Conservation (phyloP, 148 eudicot species). For the Persicaria maculosa region DNA sequence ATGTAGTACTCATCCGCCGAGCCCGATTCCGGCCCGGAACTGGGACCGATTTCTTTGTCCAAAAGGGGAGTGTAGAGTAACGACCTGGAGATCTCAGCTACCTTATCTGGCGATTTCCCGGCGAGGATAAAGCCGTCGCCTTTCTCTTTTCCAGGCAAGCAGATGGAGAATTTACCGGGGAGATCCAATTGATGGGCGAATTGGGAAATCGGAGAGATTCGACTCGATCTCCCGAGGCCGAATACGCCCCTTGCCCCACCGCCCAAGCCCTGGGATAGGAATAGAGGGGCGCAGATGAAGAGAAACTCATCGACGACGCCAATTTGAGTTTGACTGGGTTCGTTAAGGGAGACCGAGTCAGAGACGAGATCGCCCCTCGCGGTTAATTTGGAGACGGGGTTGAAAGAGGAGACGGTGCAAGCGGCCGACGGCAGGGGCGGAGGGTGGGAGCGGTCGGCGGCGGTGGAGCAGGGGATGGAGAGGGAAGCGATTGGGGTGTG, state of each 20-base stretch:
- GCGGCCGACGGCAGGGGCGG: background rate
- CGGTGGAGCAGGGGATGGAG: conserved; percentile 12
- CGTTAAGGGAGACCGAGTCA: background rate
- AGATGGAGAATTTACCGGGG: conserved; percentile 1
- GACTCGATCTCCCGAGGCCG: conserved; percentile 7
- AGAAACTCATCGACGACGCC: background rate
- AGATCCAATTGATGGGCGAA: background rate
- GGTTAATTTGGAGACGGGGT: conserved; percentile 2
- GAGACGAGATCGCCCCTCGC: conserved; percentile 1
- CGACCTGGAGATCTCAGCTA: background rate
- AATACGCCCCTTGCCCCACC: conserved; percentile 1
- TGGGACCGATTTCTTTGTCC: background rate
- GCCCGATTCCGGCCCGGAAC: background rate
- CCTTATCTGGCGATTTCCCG: background rate
- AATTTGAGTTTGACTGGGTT: background rate
- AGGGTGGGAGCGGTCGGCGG: background rate
- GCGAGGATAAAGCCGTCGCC: conserved; percentile 2
- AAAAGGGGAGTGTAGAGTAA: background rate
- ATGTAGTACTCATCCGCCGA: conserved; percentile 3
- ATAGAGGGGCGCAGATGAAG: background rate
- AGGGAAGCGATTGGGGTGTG: background rate
- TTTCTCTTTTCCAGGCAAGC: background rate
- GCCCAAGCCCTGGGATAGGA: background rate
- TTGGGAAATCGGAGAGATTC: background rate
- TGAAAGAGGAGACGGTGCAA: background rate